Conservation (phyloP, 73 alveolate genomes). For the Paramecium pentaurelia region DNA sequence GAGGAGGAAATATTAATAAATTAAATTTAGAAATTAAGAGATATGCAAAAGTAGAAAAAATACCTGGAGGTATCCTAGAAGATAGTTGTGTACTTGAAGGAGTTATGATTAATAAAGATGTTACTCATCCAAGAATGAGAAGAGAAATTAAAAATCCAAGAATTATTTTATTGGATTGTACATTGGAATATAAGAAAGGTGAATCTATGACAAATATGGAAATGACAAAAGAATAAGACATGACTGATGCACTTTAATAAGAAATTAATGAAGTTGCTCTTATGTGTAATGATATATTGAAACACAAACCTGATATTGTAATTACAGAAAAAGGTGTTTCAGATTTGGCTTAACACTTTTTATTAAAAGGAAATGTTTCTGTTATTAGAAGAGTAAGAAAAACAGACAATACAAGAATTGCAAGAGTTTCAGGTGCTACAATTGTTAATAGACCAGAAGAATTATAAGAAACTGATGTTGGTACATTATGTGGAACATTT, state of each 20-base stretch:
- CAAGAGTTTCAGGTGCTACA: constrained; percentile 93
- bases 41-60: constrained; percentile 88
- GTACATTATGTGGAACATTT: constrained; percentile 91
- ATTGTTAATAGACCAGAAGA: constrained; percentile 96
- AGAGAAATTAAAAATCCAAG: constrained; percentile 95
- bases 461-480: constrained; percentile 85
- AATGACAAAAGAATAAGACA: constrained; percentile 96
- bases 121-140: constrained; percentile 99
- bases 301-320: constrained; percentile 94
- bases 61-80: constrained; percentile 84
- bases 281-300: constrained; percentile 94
- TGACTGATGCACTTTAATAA: constrained; percentile 88
- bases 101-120: constrained; percentile 99
- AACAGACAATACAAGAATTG: constrained; percentile 96
- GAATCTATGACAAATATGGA: constrained; percentile 98
- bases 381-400: constrained; percentile 96
- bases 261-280: constrained; percentile 92
- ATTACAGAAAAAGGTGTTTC: constrained; percentile 98
- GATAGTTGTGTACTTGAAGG: constrained; percentile 93
- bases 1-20: constrained; percentile 77
- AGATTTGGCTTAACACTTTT: constrained; percentile 76
- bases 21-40: constrained; percentile 83
- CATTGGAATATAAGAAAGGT: constrained; percentile 98
- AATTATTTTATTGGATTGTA: constrained; percentile 97
- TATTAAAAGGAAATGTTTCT: constrained; percentile 74